Evolutionary conservation across 768 basidiomycete genomes (phyloP).

Genomic region (Termitomyces sp.): DNA sequence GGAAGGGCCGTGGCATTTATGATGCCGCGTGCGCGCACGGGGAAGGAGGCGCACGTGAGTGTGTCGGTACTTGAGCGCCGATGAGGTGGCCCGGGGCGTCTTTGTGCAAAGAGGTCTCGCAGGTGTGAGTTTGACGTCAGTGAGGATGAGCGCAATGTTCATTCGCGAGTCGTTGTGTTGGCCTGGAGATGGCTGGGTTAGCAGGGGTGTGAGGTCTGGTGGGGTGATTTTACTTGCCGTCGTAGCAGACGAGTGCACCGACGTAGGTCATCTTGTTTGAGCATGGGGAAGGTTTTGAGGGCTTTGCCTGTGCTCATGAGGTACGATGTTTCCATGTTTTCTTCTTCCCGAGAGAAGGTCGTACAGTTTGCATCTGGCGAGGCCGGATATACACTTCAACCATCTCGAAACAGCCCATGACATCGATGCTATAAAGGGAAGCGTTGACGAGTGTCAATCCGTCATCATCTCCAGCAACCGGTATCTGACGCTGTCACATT

Average conservation of each 20-base stretch:
- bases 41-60: slow-evolving; percentile 78
- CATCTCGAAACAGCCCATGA: slow-evolving; percentile 72
- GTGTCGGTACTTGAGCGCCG: slow-evolving; percentile 77
- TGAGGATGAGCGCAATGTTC: slow-evolving; percentile 95
- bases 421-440: slow-evolving; percentile 53
- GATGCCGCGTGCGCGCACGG: slow-evolving; percentile 82
- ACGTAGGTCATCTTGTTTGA: slow-evolving; percentile 89
- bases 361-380: slow-evolving; percentile 97
- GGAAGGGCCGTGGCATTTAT: slow-evolving; percentile 98
- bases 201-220: slow-evolving; percentile 22
- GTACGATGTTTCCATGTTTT: slow-evolving; percentile 96
- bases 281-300: slow-evolving; percentile 92
- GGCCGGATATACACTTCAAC: no score
- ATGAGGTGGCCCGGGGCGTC: slow-evolving; percentile 52
- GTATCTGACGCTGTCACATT: no score
- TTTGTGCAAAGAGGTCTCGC: slow-evolving; percentile 78
- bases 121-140: slow-evolving; percentile 86
- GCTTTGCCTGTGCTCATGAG: slow-evolving; percentile 94
- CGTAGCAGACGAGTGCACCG: slow-evolving; percentile 95
- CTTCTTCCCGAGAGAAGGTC: slow-evolving; percentile 90
- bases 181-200: slow-evolving; percentile 39
- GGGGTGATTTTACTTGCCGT: slow-evolving; percentile 56
- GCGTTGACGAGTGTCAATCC: slow-evolving; percentile 31
- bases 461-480: neutral
- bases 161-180: slow-evolving; percentile 99